Evolutionary conservation across 1,284 basidiomycete species (phyloP), one percentile per base, ranked within the genome.

Genomic region (Trametes pubescens): DNA sequence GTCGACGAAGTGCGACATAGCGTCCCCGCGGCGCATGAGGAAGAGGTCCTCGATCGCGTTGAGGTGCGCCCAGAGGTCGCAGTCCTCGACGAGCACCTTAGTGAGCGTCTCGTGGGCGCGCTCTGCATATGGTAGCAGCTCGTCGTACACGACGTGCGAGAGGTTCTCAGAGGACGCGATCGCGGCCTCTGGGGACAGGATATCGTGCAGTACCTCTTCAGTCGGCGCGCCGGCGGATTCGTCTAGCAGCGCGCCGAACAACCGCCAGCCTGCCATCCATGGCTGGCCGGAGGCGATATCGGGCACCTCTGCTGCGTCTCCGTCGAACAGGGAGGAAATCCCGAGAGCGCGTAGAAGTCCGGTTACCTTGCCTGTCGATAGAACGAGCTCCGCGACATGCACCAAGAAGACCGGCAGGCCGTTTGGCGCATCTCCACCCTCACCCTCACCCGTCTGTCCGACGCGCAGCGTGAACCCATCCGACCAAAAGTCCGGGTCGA

Each of bases 401-500:
- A 80, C 77, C 64, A 94, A 76, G 71, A 92, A 91, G 37, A 77
- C 72, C 0, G 91, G 90, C 16, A 89, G 81, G 14, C 83, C 78
- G 34, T 76, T 79, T 44, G 75, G 75, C 52, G 73, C 44, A 1
- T 10, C 49, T 16, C 18, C 73, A 24, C 64, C 63, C 26, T 59
- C 69, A n/a, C 69, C 71, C 29, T 77, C 67, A 63, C 76, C 77
- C 14, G 67, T 67, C 21, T 68, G 71, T 4, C 78, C 79, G 29
- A 81, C 81, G 32, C 86, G 78, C 57, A 92, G 75, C 1, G 81
- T 78, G 74, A 90, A 94, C 0, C 90, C 91, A 38, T 90, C 86
- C 40, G 84, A 80, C 93, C 94, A 95, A 72, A 94, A 94, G 65
- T 94, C 92, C 7, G 85, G 90, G 76, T 86, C 89, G 71, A 87